Evolutionary conservation across 495 filamentous ascomycete genomes (phyloP), one percentile per base, ranked within the genome.

Genomic region (Darksidea phi): DNA sequence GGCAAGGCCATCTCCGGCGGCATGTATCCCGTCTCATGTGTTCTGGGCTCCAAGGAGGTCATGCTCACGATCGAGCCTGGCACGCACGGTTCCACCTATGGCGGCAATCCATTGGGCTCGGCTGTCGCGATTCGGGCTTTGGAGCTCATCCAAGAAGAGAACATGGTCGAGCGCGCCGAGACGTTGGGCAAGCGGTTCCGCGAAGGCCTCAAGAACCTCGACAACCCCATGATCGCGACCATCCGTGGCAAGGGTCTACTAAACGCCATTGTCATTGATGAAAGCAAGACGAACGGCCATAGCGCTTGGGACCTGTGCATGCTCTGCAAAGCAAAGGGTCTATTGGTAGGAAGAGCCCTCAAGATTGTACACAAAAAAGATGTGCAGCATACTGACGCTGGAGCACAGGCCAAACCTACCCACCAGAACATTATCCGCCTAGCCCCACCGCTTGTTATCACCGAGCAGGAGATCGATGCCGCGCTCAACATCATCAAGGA

Each of bases 21-120:
- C 72, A 95, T 99, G 89, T 97, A 99, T 75, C 94, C 94, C 23
- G 94, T 99, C 37, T 97, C 92, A 34, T 91, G 87, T 69, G 94
- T 99, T 50, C 80, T 99, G 48, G 89, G 87, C 15, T 84, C 85
- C 64, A 90, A 88, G 76, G 91, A 96, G 45, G 81, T 99, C 64
- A 97, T 99, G 94, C 84, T 97, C 66, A 91, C 89, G n/a, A 78
- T 99, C 59, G 95, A 99, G 79, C 88, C 94, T 18, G 94, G 94
- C 41, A 97, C 94, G 25, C 94, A 99, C 70, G 94, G 94, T 32
- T 95, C 89, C 25, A 99, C 94, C 24, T 99, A 97, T 71, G 94
- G 94, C 50, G 94, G 94, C 42, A 99, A 99, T 75, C 94, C 94
- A 1, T 79, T 99, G n/a, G 94, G 90, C 0, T 97, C 91, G 67